Conservation (phyloP, 495 filamentous ascomycete species). For the Barbatosphaeria neglecta region DNA sequence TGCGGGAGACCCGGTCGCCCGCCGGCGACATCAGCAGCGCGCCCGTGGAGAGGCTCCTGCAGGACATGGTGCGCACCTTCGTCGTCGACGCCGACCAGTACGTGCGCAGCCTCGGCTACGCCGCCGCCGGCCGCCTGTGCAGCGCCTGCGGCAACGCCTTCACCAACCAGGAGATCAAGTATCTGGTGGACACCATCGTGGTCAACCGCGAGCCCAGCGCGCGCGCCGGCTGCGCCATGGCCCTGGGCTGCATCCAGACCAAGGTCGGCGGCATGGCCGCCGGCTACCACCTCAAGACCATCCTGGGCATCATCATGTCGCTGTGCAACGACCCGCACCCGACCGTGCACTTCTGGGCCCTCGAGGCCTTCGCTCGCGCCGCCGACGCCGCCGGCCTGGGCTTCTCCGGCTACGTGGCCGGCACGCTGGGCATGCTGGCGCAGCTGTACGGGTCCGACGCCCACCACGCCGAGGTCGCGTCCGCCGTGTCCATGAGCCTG, state of each 20-base stretch:
- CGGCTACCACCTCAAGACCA: conserved; percentile 92
- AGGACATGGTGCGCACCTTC: conserved; percentile 72
- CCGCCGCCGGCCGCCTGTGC: conserved; percentile 83
- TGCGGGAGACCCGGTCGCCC: conserved; percentile 61
- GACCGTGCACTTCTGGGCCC: conserved; percentile 88
- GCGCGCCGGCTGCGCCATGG: conserved; percentile 86
- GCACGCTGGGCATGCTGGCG: conserved; percentile 82
- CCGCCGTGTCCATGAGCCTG: conserved; percentile 72
- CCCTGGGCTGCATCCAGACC: conserved; percentile 84
- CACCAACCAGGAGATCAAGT: conserved; percentile 80
- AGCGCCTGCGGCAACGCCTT: conserved; percentile 78
- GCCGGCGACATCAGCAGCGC: conserved; percentile 61
- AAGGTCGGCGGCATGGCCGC: conserved; percentile 97
- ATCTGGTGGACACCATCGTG: conserved; percentile 87
- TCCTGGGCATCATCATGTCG: conserved; percentile 89
- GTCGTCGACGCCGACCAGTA: conserved; percentile 73
- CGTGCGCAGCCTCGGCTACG: conserved; percentile 73
- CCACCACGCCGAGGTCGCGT: conserved; percentile 74
- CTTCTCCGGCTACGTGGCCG: conserved; percentile 80
- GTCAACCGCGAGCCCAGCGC: conserved; percentile 85
- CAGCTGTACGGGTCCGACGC: conserved; percentile 86
- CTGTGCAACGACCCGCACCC: conserved; percentile 94
- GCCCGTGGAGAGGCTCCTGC: conserved; percentile 75
- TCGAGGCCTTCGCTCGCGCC: conserved; percentile 77
- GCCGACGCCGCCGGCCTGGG: conserved; percentile 88